Base-by-base conservation (phyloP, 768 basidiomycete species). In the Macrolepiota albuminosa region DNA sequence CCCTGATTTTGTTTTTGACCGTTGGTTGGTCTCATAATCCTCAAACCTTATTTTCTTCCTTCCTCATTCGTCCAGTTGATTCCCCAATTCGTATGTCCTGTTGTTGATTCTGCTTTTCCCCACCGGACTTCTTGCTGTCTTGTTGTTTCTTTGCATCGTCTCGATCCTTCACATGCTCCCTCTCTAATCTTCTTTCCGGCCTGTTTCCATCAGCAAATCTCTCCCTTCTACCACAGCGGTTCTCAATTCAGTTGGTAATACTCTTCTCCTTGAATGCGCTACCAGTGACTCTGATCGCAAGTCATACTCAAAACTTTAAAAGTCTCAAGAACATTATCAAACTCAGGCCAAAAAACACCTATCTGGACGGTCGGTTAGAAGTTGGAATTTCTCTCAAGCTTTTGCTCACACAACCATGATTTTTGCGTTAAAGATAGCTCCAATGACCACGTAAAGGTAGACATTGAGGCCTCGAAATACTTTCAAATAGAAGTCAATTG, bases 191-290 rank as follows among this genome's bases (percentile, higher is more conserved):
- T 21, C 21, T 21, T 21, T 21, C 21, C 21, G 21, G 21, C 21
- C 21, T 21, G 21, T 21, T 21, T 21, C 21, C 21, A 21, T 21
- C 21, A 21, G 21, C 21, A 21, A 21, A 21, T 21, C 21, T 21
- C 21, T 75, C 83, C 6, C 71, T 90, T 1, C 21, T 21, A 21
- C 21, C 21, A 21, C 21, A 82, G 80, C 34, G 84, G 80, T 5
- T 62, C 67, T 4, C 73, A 89, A 69, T 89, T 84, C 68, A 83
- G 81, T 71, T 89, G 87, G 86, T 86, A 65, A 24, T 75, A 62
- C 31, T n/a, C 26, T 5, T 21, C 21, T 21, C 13, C 14, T n/a
- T 33, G 9, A 14, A 33, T 37, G 0, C 2, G 24, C 11, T 21
- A 40, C 29, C 21, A n/a, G n/a, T 18, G 33, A n/a, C 21, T 24